Evolutionary conservation across 1,284 basidiomycete genomes (phyloP), one percentile per base, ranked within the genome.

Genomic region (Thecaphora thlaspeos): DNA sequence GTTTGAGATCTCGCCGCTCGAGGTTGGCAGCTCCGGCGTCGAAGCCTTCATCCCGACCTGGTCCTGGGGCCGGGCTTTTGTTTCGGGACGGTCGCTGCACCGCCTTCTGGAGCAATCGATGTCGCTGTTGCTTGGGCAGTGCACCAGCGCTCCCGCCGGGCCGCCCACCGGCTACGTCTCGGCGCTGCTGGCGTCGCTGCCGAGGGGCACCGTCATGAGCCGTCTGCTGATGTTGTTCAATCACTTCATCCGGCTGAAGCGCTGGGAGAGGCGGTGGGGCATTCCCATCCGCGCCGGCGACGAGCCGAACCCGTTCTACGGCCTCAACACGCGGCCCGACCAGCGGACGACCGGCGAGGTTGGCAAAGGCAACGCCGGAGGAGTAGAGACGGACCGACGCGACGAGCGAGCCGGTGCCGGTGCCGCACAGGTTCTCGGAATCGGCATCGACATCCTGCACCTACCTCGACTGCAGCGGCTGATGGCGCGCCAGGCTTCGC

Each of bases 11-110:
- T 66, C 69, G 4, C 78, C 78, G 0, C 61, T 78, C 32, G 78
- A 78, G 52, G 60, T 78, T 3, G 78, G 78, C 3, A 69, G 64
- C 23, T 66, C 72, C 42, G 75, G 76, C 41, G 67, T 71, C 12
- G 65, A 76, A 36, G 76, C 72, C 10, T 79, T 74, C 65, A 71
- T 78, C 9, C 78, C 78, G 15, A 76, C 75, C 2, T 79, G 77
- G 77, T 59, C 64, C 0, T 79, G 74, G 53, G 77, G 77, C 1
- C 52, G 77, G 21, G 55, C 67, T 0, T 79, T 76, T 43, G 55
- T 67, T 18, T 68, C 65, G 12, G 74, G 73, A 3, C 44, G 46
- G 8, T 75, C 72, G 23, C 50, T 60, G 19, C 43, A 68, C 24
- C 66, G 68, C 10, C 30, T 54, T 21, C 72, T 71, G 0, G 73